phyloP scores from a whole-genome alignment of 2,329 filamentous ascomycete genomes.

The Acarospora socialis region DNA sequence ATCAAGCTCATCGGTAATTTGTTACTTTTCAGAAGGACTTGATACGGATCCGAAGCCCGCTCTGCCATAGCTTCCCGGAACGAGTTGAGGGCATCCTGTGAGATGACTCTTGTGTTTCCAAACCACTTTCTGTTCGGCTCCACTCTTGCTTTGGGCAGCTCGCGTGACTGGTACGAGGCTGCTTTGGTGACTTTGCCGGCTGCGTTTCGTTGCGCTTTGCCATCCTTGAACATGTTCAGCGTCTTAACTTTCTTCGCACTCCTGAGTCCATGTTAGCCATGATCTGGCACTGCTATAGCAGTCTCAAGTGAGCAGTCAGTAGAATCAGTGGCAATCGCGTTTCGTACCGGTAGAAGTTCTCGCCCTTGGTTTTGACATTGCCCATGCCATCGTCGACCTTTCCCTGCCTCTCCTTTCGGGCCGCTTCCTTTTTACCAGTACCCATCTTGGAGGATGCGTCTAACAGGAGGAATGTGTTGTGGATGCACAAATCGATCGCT shows the following conservation, averaged over 20 bases:
- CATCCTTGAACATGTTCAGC: conserved; percentile 82
- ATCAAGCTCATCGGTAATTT: conserved; percentile 95
- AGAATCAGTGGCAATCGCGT: too few species aligned
- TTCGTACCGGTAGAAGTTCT: conserved; percentile 85
- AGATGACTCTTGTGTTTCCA: conserved; percentile 80
- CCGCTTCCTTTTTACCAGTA: conserved; percentile 80
- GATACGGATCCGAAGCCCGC: conserved; percentile 78
- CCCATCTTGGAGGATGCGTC: conserved; percentile 62
- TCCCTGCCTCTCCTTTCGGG: conserved; percentile 69
- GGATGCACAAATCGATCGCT: too few species aligned
- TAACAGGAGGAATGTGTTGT: too few species aligned
- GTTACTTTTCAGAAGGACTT: conserved; percentile 89
- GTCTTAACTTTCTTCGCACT: conserved; percentile 76
- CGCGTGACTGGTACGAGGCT: conserved; percentile 69
- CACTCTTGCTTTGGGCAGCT: conserved; percentile 69
- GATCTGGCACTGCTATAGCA: conserved; percentile 6
- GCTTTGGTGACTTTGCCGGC: conserved; percentile 72
- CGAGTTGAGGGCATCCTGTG: conserved; percentile 69
- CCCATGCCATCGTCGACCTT: conserved; percentile 74
- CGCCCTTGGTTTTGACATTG: conserved; percentile 87
- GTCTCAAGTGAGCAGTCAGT: not conserved
- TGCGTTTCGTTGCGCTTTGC: conserved; percentile 67
- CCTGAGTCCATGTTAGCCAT: conserved; percentile 20
- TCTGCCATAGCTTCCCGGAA: conserved; percentile 90
- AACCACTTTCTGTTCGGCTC: conserved; percentile 99